Evolutionary conservation across 2,329 filamentous ascomycete genomes (phyloP).

Genomic region (Periconia macrospinosa): DNA sequence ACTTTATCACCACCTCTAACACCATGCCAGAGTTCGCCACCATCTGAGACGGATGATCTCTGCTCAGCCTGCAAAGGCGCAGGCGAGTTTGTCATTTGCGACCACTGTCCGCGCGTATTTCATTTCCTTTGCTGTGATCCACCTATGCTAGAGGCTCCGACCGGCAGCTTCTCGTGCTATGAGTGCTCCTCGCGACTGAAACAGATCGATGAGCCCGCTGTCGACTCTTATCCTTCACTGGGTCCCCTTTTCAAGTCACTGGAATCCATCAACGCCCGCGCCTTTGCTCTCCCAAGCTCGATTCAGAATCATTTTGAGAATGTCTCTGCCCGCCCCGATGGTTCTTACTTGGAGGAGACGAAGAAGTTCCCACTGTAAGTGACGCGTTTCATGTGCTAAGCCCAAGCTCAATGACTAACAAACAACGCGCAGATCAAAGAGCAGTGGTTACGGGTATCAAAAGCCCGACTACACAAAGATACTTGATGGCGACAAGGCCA

Average conservation of each 20-base stretch:
- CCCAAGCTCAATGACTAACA: slow-evolving; percentile 33
- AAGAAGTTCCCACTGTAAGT: slow-evolving; percentile 62
- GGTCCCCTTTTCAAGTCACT: slow-evolving; percentile 65
- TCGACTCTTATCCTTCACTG: slow-evolving; percentile 47
- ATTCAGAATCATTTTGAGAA: slow-evolving; percentile 79
- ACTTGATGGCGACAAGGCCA: slow-evolving; percentile 69
- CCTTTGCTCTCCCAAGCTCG: slow-evolving; percentile 69
- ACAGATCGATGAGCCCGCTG: slow-evolving; percentile 25
- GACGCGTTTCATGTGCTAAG: slow-evolving; percentile 24
- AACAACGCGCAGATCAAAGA: slow-evolving; percentile 38
- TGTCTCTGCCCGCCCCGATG: slow-evolving; percentile 73
- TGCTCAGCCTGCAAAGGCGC: slow-evolving; percentile 84
- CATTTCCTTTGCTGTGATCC: slow-evolving; percentile 89
- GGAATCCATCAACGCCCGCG: slow-evolving; percentile 69
- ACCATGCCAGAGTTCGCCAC: slow-evolving; percentile 41
- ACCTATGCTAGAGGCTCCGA: slow-evolving; percentile 50
- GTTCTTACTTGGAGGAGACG: slow-evolving; percentile 75
- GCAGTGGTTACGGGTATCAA: slow-evolving; percentile 45
- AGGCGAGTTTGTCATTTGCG: slow-evolving; percentile 88
- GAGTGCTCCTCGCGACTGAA: slow-evolving; percentile 31
- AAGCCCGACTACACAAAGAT: slow-evolving; percentile 59
- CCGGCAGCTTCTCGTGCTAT: slow-evolving; percentile 74
- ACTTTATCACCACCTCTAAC: slow-evolving; percentile 45
- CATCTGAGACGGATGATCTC: slow-evolving; percentile 77
- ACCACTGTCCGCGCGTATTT: slow-evolving; percentile 86